A percentile compares a stretch with the other conserved stretches of the same genome.
phyloP scores from a whole-genome alignment of 257 asterid genomes.

The Mitragyna speciosa region DNA sequence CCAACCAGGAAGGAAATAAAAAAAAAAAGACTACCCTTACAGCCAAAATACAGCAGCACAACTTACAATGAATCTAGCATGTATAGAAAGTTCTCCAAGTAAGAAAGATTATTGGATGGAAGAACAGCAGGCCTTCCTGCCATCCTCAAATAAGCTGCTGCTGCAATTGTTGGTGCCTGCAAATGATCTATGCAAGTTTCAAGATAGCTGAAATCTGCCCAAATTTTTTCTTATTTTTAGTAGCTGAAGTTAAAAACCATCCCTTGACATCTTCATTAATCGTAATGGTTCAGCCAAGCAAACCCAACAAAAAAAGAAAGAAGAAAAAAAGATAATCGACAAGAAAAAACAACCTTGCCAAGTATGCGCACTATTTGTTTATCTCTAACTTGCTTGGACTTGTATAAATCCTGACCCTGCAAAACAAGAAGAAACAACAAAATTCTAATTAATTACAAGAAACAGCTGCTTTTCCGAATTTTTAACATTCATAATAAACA shows the following conservation, averaged over 20 bases:
- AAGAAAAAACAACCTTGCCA: slow-evolving; percentile 71
- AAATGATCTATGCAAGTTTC: slow-evolving; percentile 17
- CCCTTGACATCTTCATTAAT: neutral
- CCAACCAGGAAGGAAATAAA: neutral
- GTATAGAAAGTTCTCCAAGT: slow-evolving; percentile 94
- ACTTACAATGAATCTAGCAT: slow-evolving; percentile 98
- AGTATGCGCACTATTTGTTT: slow-evolving; percentile 92
- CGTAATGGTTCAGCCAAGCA: slow-evolving; percentile 7
- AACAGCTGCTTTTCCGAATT: neutral
- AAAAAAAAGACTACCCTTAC: neutral
- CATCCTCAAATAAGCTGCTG: slow-evolving; percentile 98
- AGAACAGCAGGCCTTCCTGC: slow-evolving; percentile 99
- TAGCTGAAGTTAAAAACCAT: neutral
- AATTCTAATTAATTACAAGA: neutral
- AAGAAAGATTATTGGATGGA: slow-evolving; percentile 90
- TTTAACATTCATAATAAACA: neutral
- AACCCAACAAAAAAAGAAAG: no score
- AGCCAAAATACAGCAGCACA: slow-evolving; percentile 19
- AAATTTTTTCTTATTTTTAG: neutral
- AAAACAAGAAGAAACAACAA: slow-evolving; percentile 8
- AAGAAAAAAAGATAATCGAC: slow-evolving; percentile 10
- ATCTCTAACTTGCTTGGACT: slow-evolving; percentile 89
- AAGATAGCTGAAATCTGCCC: neutral
- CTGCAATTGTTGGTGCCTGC: slow-evolving; percentile 98
- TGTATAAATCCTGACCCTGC: slow-evolving; percentile 86